Conservation (phyloP, 2,329 filamentous ascomycete species). For the Dothidotthia symphoricarpi region DNA sequence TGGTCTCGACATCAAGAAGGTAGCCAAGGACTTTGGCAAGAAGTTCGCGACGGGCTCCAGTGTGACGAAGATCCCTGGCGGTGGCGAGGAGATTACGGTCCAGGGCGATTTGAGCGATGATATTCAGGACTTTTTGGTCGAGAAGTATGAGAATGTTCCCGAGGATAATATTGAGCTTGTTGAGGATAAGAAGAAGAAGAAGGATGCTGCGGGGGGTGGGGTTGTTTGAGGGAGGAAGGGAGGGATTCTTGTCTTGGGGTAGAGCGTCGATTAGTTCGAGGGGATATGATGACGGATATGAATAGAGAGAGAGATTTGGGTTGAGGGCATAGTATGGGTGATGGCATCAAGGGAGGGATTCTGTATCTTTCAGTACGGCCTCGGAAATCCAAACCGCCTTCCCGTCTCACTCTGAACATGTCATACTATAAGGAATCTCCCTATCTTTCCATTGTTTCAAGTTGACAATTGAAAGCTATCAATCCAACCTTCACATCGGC, state of each 20-base stretch:
- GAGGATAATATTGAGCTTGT: slow-evolving; percentile 94
- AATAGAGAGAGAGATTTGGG: too few species aligned
- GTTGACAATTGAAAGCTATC: too few species aligned
- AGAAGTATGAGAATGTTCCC: slow-evolving; percentile 86
- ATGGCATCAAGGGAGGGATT: too few species aligned
- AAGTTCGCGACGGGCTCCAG: slow-evolving; percentile 94
- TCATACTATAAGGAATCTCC: too few species aligned
- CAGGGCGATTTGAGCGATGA: slow-evolving; percentile 97
- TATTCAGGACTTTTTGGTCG: slow-evolving; percentile 83
- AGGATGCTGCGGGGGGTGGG: slow-evolving; percentile 19
- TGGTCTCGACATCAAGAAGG: slow-evolving; percentile 89
- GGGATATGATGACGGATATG: too few species aligned
- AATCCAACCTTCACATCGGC: too few species aligned
- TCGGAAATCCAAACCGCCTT: too few species aligned
- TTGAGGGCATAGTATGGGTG: too few species aligned
- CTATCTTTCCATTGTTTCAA: too few species aligned
- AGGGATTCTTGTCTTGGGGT: not conserved
- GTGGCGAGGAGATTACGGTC: slow-evolving; percentile 94
- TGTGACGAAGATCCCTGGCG: slow-evolving; percentile 83
- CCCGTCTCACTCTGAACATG: too few species aligned
- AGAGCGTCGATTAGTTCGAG: too few species aligned
- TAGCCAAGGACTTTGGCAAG: slow-evolving; percentile 95
- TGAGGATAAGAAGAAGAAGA: slow-evolving; percentile 94
- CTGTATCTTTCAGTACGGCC: too few species aligned
- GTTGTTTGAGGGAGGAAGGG: slow-evolving; percentile 14